phyloP scores from a whole-genome alignment of 495 filamentous ascomycete species.

The Xylaria venustula region DNA sequence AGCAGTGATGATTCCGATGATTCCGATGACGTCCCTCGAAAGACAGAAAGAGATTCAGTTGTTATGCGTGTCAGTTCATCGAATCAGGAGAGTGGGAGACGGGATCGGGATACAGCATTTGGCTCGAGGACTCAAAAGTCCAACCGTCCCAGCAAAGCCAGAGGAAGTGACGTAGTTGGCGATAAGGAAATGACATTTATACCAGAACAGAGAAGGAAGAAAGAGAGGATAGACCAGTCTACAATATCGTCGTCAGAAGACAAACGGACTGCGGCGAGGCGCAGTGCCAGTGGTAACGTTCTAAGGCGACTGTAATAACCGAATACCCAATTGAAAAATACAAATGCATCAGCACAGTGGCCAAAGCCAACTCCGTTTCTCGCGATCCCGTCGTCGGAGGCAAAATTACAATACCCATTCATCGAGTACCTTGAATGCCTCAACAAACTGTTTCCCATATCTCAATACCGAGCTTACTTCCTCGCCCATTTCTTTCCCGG shows the following conservation, averaged over 20 bases:
- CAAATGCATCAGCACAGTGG: not conserved
- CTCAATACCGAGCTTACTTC: slow-evolving; percentile 35
- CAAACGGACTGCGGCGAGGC: slow-evolving; percentile 50
- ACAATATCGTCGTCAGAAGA: slow-evolving; percentile 34
- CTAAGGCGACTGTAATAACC: slow-evolving; percentile 59
- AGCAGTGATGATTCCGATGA: slow-evolving; percentile 43
- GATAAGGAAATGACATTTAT: slow-evolving; percentile 86
- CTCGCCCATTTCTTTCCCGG: slow-evolving; percentile 34
- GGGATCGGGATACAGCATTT: slow-evolving; percentile 61
- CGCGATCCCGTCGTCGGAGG: not conserved
- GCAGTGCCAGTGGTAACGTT: slow-evolving; percentile 73
- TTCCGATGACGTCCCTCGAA: slow-evolving; percentile 27
- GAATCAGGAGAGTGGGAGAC: slow-evolving; percentile 57
- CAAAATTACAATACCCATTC: slow-evolving; percentile 9
- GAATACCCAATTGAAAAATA: not conserved
- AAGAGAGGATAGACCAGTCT: slow-evolving; percentile 29
- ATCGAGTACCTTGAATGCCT: not conserved
- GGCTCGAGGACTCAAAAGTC: slow-evolving; percentile 60
- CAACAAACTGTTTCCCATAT: not conserved
- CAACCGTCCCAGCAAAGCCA: slow-evolving; percentile 43
- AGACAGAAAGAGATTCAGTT: slow-evolving; percentile 34
- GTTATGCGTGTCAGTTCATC: slow-evolving; percentile 68
- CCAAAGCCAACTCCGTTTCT: not conserved
- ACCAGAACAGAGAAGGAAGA: slow-evolving; percentile 59
- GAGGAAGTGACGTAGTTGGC: slow-evolving; percentile 63